Evolutionary conservation across 2,329 filamentous ascomycete genomes (phyloP), one percentile per base, ranked within the genome.

Genomic region (Cylindrodendrum hubeiense): DNA sequence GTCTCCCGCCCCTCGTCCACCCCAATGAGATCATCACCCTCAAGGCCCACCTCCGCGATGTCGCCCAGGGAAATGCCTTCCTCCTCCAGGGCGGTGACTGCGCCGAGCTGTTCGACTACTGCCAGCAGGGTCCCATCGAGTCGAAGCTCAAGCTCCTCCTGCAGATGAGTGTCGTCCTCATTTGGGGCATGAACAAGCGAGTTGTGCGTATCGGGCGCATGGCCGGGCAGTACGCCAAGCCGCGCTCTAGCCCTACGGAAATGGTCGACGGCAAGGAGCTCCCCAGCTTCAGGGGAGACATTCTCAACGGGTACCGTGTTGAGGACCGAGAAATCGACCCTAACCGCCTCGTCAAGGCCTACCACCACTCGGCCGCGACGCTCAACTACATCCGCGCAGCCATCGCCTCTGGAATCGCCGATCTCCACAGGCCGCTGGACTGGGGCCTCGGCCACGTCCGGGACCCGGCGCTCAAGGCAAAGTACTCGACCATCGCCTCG

Each of bases 221-320:
- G 90, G 96, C 96, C 13, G 96, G 96, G 4, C 96, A 99, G 84
- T 99, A 97, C 76, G 96, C 96, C 30, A 99, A 99, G 82, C 96
- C 95, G 3, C 86, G 96, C 61, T 97, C 94, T 4, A 97, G 91
- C 73, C 93, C 95, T 0, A 95, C 90, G 39, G 96, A 99, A 82
- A 87, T 90, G 2, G 83, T 97, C 54, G 85, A 97, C 69, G 95
- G 94, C 55, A 88, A 89, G 65, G 89, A 94, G 75, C 91, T 97
- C 59, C 93, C 93, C 4, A 96, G 93, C 44, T 99, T 98, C 86
- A 87, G 96, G 56, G 96, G 96, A 17, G 96, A 99, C 74, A 98
- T 98, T 66, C 86, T 99, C 69, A 99, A 99, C 77, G 95, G 95
- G 26, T 97, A 91, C 81, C 87, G 89, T 39, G 82, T 89, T 0